A percentile compares a stretch with the other conserved stretches of the same genome.
Evolutionary conservation across 805 yeast genomes (phyloP).

Genomic region (Schizosaccharomyces cryophilus): DNA sequence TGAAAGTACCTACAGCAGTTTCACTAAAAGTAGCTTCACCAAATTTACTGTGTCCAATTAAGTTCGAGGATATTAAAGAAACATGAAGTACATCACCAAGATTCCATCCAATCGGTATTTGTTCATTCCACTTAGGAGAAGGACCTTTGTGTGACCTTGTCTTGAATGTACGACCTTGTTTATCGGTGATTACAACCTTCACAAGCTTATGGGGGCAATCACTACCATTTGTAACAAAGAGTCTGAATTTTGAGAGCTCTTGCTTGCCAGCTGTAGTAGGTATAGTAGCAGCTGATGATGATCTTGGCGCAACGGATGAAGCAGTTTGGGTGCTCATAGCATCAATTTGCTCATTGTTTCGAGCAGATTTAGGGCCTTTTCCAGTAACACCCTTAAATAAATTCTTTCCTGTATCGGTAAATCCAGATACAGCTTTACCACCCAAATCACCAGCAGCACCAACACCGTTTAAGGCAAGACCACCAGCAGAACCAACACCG

Average conservation of each 20-base stretch:
- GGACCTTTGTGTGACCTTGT: not conserved
- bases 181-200: not conserved
- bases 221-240: not conserved
- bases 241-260: not conserved
- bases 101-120: not conserved
- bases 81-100: not conserved
- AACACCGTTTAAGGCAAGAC: constrained; percentile 22
- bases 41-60: not conserved
- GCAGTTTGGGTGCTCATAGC: too few relatives aligned
- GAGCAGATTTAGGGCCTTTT: not conserved
- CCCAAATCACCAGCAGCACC: constrained; percentile 24
- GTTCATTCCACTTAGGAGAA: not conserved
- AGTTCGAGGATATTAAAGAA: not conserved
- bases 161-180: not conserved
- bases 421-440: constrained; percentile 11
- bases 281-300: not conserved
- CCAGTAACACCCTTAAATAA: not conserved
- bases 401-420: not conserved
- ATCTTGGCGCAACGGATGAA: too few relatives aligned
- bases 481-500: constrained; percentile 24
- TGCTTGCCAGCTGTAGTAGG: not conserved
- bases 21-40: not conserved
- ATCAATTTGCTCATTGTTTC: too few relatives aligned
- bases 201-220: not conserved
- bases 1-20: not conserved